Conservation (phyloP, 306 rosid genomes). For the Corylus americana region DNA sequence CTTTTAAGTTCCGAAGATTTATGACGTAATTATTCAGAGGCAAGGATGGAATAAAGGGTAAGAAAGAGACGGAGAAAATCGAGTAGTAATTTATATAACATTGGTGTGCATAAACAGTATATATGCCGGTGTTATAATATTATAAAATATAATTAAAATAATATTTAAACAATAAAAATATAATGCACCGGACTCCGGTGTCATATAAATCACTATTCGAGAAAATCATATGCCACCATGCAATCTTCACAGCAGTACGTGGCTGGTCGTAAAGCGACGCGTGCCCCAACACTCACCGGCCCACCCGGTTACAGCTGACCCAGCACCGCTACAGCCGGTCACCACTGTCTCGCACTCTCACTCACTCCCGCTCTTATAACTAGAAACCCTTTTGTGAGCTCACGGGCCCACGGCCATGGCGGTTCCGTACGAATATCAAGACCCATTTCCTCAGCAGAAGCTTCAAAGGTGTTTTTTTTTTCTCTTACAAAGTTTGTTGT, state of each 20-base stretch:
- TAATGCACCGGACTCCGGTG: no score
- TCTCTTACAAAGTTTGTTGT: neutral
- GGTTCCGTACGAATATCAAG: slow-evolving; percentile 8
- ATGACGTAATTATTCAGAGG: no score
- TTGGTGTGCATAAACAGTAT: no score
- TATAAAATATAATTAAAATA: no score
- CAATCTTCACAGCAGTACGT: slow-evolving; percentile 12
- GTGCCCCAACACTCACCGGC: slow-evolving; percentile 11
- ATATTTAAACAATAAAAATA: no score
- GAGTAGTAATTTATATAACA: no score
- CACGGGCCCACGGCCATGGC: slow-evolving; percentile 9
- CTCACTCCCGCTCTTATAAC: slow-evolving; percentile 28
- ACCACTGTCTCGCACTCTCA: neutral
- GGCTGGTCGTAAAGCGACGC: neutral
- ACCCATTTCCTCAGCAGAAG: neutral
- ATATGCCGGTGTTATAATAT: no score
- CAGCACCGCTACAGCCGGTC: slow-evolving; percentile 26
- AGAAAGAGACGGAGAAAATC: slow-evolving; percentile 5
- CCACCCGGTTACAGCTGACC: neutral
- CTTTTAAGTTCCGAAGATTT: no score
- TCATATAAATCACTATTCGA: no score
- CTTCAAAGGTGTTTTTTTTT: neutral
- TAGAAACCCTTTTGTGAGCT: neutral
- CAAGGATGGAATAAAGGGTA: no score
- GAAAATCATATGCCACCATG: slow-evolving; percentile 13